Evolutionary conservation across 164 flowering plant species (phyloP).

Genomic region (Berberis vulgaris): DNA sequence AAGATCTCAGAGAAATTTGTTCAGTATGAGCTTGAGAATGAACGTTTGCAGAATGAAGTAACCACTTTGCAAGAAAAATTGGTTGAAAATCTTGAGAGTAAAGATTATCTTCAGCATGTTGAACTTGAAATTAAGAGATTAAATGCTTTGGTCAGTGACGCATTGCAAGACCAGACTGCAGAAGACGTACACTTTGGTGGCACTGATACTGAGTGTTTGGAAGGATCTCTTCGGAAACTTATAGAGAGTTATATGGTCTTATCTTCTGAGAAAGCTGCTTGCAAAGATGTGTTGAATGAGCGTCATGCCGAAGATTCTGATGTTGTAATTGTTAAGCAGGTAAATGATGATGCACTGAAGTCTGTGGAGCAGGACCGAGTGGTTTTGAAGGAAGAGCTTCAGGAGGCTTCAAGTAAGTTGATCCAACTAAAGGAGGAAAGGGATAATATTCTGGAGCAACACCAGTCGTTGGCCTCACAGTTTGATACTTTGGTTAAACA

Average conservation of each 20-base stretch:
- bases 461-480: slow-evolving; percentile 38
- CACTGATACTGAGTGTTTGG: slow-evolving; percentile 33
- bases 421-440: slow-evolving; percentile 48
- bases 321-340: slow-evolving; percentile 8
- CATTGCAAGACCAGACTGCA: slow-evolving; percentile 34
- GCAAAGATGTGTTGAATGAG: slow-evolving; percentile 14
- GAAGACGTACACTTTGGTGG: slow-evolving; percentile 24
- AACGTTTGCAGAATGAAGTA: slow-evolving; percentile 35
- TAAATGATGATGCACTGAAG: slow-evolving; percentile 12
- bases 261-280: slow-evolving; percentile 18
- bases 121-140: slow-evolving; percentile 44
- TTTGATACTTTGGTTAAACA: slow-evolving; percentile 34
- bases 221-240: slow-evolving; percentile 48
- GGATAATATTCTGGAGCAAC: slow-evolving; percentile 38
- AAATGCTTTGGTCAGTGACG: slow-evolving; percentile 46
- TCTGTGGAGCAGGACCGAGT: slow-evolving; percentile 24
- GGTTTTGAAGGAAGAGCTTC: slow-evolving; percentile 48
- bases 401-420: slow-evolving; percentile 42
- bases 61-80: slow-evolving; percentile 40
- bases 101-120: slow-evolving; percentile 23
- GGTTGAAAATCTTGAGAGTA: slow-evolving; percentile 22
- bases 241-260: slow-evolving; percentile 33
- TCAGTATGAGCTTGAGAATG: slow-evolving; percentile 36
- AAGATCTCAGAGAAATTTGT: slow-evolving; percentile 28
- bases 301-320: slow-evolving; percentile 10